A percentile compares a stretch with the other conserved stretches of the same genome.
Conservation (phyloP, 2,329 filamentous ascomycete species). For the Colletotrichum sp. region DNA sequence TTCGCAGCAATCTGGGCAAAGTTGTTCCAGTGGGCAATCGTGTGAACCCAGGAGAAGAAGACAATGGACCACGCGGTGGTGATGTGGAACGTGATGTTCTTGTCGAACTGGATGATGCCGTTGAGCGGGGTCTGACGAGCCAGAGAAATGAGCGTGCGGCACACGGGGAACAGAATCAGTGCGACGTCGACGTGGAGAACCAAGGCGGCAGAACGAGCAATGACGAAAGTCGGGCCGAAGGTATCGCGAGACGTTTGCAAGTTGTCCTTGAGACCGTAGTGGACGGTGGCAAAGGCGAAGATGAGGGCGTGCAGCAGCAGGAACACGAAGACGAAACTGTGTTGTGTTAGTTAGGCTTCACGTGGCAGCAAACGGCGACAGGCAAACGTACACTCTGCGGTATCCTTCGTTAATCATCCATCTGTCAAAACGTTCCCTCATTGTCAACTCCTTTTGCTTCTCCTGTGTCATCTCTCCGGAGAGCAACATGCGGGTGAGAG, state of each 20-base stretch:
- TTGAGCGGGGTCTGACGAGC: slow-evolving; percentile 82
- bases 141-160: slow-evolving; percentile 83
- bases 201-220: slow-evolving; percentile 77
- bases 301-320: slow-evolving; percentile 76
- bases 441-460: slow-evolving; percentile 69
- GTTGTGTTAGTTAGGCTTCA: slow-evolving; percentile 9
- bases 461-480: slow-evolving; percentile 83
- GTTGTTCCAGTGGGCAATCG: slow-evolving; percentile 87
- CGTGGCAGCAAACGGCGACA: neutral
- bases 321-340: slow-evolving; percentile 78
- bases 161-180: slow-evolving; percentile 81
- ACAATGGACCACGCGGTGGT: slow-evolving; percentile 86
- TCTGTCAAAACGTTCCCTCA: slow-evolving; percentile 76
- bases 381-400: slow-evolving; percentile 70
- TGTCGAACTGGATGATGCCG: slow-evolving; percentile 87
- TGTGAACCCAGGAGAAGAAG: slow-evolving; percentile 88
- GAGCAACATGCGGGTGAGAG: slow-evolving; percentile 81
- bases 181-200: slow-evolving; percentile 84
- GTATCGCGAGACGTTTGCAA: slow-evolving; percentile 67
- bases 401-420: slow-evolving; percentile 94
- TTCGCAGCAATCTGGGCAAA: slow-evolving; percentile 77
- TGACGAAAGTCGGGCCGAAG: slow-evolving; percentile 78
- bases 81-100: slow-evolving; percentile 90
- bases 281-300: slow-evolving; percentile 80
- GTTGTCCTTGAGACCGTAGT: slow-evolving; percentile 81